These are phyloP conservation scores for Thelonectria blattea DNA, from an alignment of 2,329 filamentous ascomycete genomes.

Conservation along the genomic window DNA sequence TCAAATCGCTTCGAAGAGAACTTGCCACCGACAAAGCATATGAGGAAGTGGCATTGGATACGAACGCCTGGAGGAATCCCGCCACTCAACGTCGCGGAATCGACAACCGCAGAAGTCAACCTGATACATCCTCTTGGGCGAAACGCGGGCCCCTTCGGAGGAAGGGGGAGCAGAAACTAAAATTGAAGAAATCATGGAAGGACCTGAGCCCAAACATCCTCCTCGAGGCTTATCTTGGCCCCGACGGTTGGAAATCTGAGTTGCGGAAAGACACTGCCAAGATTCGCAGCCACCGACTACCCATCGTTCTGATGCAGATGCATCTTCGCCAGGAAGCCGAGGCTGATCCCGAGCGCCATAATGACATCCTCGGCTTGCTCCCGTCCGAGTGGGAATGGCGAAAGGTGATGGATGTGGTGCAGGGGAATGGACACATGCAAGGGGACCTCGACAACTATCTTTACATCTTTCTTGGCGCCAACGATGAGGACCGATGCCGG, in stretches of 20 bases:
- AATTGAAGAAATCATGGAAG: constrained; percentile 30
- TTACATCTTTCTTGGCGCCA: constrained; percentile 39
- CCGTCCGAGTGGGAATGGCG: constrained; percentile 35
- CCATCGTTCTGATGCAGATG: constrained; percentile 43
- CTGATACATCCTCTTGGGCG: constrained; percentile 3
- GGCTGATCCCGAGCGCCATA: constrained; percentile 20
- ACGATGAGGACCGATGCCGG: constrained; percentile 42
- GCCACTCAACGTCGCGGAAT: constrained; percentile 6
- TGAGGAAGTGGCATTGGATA: background rate
- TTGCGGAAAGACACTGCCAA: constrained; percentile 30
- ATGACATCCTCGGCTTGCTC: constrained; percentile 33
- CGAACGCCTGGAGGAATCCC: constrained; percentile 2
- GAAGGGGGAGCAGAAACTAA: constrained; percentile 28
- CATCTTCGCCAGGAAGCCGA: constrained; percentile 35
- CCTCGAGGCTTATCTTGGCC: constrained; percentile 31
- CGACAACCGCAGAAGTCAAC: background rate
- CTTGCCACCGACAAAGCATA: constrained; percentile 20
- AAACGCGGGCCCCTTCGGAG: constrained; percentile 8
- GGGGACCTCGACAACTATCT: constrained; percentile 36
- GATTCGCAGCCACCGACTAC: constrained; percentile 37
- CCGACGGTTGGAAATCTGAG: constrained; percentile 8
- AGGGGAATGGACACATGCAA: constrained; percentile 30
- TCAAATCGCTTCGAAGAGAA: constrained; percentile 12
- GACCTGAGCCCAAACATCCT: constrained; percentile 35
- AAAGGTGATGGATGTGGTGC: constrained; percentile 25